A percentile compares a stretch with the other conserved stretches of the same genome.
phyloP scores from a whole-genome alignment of 2,329 filamentous ascomycete genomes.

The Fusarium praegraminearum region DNA sequence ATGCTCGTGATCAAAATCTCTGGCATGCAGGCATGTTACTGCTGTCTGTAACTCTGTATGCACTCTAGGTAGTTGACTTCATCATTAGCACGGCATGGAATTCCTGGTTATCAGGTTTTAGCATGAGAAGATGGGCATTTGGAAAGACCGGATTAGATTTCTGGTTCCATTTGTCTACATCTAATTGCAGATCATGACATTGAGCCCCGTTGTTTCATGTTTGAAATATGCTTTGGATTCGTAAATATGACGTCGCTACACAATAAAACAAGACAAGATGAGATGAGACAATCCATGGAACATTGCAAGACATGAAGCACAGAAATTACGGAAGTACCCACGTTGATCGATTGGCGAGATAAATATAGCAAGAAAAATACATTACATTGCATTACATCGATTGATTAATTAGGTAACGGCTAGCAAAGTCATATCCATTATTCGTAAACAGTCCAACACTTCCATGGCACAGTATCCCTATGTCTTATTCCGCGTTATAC shows the following conservation, averaged over 20 bases:
- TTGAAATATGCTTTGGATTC: constrained; percentile 6
- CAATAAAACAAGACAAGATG: background rate
- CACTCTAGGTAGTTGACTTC: background rate
- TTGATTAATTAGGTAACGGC: constrained; percentile 14
- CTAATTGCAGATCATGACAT: constrained; percentile 34
- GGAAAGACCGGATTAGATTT: constrained; percentile 9
- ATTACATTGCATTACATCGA: constrained; percentile 7
- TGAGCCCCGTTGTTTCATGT: constrained; percentile 32
- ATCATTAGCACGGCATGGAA: constrained; percentile 5
- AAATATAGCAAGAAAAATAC: constrained; percentile 5
- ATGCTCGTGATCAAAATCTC: constrained; percentile 14
- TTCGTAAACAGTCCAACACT: constrained; percentile 5
- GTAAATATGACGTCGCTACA: constrained; percentile 32
- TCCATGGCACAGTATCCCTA: constrained; percentile 1
- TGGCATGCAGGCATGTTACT: background rate
- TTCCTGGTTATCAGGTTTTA: background rate
- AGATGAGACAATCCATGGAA: background rate
- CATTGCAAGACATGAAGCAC: constrained; percentile 9
- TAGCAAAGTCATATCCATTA: constrained; percentile 5
- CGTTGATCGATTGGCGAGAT: constrained; percentile 8
- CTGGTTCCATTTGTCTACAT: background rate
- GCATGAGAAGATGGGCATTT: background rate
- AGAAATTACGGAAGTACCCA: background rate
- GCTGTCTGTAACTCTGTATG: background rate
- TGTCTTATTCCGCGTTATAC: constrained; percentile 21